Percentiles rank a stretch among this genome's conserved stretches.
Conservation (phyloP, 768 basidiomycete species). For the Tylopilus rubrobrunneus region DNA sequence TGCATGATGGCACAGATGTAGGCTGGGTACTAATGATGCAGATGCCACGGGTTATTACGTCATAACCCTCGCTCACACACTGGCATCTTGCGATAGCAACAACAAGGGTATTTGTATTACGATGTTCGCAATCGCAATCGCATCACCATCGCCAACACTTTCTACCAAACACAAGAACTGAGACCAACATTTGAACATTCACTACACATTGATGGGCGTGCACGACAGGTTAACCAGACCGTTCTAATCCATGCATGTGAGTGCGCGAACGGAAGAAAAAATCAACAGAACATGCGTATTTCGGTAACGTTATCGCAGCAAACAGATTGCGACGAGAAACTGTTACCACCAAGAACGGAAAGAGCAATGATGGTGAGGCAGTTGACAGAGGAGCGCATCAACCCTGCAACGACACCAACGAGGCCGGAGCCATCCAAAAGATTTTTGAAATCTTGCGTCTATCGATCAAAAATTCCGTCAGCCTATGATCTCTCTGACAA, state of each 20-base stretch:
- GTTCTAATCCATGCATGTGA: background rate
- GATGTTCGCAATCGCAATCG: background rate
- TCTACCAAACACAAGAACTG: background rate
- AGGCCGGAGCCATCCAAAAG: too few relatives aligned
- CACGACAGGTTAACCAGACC: background rate
- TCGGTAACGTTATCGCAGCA: background rate
- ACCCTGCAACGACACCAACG: background rate
- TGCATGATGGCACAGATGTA: conserved; percentile 5
- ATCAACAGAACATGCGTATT: background rate
- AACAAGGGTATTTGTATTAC: background rate
- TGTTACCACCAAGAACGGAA: background rate
- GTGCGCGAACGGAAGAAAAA: background rate
- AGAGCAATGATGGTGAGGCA: too few relatives aligned
- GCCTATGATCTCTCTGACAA: background rate
- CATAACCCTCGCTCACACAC: too few relatives aligned
- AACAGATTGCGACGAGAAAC: background rate
- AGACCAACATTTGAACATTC: background rate
- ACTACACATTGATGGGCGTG: background rate
- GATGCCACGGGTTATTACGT: too few relatives aligned
- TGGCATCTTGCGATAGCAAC: too few relatives aligned
- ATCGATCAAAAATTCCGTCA: background rate
- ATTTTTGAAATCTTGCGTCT: background rate
- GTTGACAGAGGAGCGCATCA: too few relatives aligned
- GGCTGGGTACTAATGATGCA: background rate
- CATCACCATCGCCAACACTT: background rate